phyloP scores from a whole-genome alignment of 352 stramenopile species.

The Phytophthora fragariae region DNA sequence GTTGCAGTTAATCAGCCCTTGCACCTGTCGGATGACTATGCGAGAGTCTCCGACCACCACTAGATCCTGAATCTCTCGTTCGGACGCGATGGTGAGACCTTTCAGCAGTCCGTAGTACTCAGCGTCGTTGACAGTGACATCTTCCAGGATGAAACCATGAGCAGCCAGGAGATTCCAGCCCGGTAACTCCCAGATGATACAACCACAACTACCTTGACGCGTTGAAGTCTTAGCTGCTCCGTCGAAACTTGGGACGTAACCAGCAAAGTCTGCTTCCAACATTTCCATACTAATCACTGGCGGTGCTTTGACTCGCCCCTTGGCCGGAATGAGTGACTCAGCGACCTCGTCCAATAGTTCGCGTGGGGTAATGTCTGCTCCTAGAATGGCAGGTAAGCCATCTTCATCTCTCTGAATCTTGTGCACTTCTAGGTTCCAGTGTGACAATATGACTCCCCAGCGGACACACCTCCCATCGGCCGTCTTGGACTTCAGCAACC shows the following conservation, averaged over 20 bases:
- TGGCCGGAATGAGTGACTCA: background rate
- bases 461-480: background rate
- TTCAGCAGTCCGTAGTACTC: background rate
- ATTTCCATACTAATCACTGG: conserved; percentile 11
- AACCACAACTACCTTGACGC: background rate
- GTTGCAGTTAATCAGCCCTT: no score
- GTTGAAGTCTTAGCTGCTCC: conserved; percentile 4
- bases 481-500: no score
- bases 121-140: conserved; percentile 9
- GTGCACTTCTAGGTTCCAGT: no score
- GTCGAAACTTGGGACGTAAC: conserved; percentile 11
- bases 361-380: background rate
- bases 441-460: background rate
- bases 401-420: background rate
- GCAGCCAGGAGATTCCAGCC: background rate
- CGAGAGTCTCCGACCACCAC: no score
- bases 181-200: conserved; percentile 1
- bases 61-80: no score
- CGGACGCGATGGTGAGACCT: no score
- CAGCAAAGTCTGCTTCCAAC: background rate
- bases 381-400: background rate
- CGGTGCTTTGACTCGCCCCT: background rate
- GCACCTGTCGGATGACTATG: no score
- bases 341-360: conserved; percentile 1
- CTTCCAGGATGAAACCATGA: background rate